Conservation (phyloP, 1,284 basidiomycete species). For the Athelia psychrophila region DNA sequence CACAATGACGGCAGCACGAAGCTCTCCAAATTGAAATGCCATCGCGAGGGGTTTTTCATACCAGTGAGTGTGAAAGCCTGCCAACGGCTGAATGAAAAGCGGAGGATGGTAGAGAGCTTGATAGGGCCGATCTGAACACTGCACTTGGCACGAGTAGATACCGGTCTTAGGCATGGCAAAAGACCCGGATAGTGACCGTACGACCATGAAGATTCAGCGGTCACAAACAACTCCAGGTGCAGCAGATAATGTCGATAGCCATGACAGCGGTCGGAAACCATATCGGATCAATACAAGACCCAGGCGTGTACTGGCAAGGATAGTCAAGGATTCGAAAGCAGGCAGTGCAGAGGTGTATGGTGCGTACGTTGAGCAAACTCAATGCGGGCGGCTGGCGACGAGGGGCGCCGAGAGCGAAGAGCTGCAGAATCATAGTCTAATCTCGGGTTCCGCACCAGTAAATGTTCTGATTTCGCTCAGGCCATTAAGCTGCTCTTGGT, state of each 20-base stretch:
- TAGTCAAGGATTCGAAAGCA: constrained; percentile 72
- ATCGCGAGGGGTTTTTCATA: constrained; percentile 93
- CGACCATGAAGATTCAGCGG: constrained; percentile 49
- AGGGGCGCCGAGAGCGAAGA: too few relatives aligned
- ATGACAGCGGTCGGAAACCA: too few relatives aligned
- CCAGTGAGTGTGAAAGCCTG: constrained; percentile 83
- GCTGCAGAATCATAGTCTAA: too few relatives aligned
- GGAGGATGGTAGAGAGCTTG: constrained; percentile 71
- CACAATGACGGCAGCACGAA: constrained; percentile 89
- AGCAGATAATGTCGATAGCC: constrained; percentile 74
- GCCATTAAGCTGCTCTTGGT: too few relatives aligned
- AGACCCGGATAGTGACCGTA: constrained; percentile 74
- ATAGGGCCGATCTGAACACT: constrained; percentile 73
- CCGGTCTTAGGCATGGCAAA: constrained; percentile 59
- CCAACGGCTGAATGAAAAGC: constrained; percentile 74
- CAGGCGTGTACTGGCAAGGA: constrained; percentile 73
- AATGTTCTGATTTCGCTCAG: too few relatives aligned
- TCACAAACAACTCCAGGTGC: constrained; percentile 52
- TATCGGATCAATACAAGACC: too few relatives aligned
- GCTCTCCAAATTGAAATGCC: constrained; percentile 87
- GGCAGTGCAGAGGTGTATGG: constrained; percentile 70
- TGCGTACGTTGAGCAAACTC: constrained; percentile 48
- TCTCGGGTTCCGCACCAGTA: too few relatives aligned
- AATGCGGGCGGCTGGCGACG: not conserved
- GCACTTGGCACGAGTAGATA: constrained; percentile 54